phyloP scores from a whole-genome alignment of 2,329 filamentous ascomycete genomes.

The Pseudogymnoascus sp. region DNA sequence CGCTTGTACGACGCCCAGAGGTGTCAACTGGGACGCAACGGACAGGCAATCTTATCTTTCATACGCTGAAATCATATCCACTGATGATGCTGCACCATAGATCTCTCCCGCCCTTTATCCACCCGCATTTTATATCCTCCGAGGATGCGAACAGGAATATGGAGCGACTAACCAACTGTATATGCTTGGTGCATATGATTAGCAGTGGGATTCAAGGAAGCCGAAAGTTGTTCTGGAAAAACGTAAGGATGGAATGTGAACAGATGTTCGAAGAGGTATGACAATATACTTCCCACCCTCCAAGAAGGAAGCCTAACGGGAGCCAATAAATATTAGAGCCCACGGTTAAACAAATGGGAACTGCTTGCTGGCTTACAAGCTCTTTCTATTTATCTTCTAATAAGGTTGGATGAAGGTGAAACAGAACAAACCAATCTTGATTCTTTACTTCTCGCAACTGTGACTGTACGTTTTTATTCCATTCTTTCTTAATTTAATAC shows the following conservation, averaged over 20 bases:
- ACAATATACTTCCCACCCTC: constrained; percentile 11
- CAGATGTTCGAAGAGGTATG: constrained; percentile 31
- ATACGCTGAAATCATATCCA: constrained; percentile 37
- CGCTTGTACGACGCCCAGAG: constrained; percentile 26
- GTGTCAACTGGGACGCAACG: constrained; percentile 26
- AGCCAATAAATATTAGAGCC: constrained; percentile 23
- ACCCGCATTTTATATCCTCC: constrained; percentile 27
- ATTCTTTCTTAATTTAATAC: constrained; percentile 2
- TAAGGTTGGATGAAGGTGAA: constrained; percentile 38
- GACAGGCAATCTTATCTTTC: constrained; percentile 32
- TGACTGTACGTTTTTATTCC: constrained; percentile 27
- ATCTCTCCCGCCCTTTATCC: constrained; percentile 38
- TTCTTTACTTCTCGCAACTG: constrained; percentile 29
- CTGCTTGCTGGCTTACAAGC: constrained; percentile 38
- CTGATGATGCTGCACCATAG: constrained; percentile 33
- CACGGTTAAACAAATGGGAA: constrained; percentile 31
- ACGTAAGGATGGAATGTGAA: constrained; percentile 38
- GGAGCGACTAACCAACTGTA: constrained; percentile 36
- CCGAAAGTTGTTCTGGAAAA: constrained; percentile 39
- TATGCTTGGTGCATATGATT: constrained; percentile 37
- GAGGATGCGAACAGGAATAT: constrained; percentile 22
- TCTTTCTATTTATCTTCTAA: constrained; percentile 37
- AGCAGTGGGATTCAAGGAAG: constrained; percentile 28
- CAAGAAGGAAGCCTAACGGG: neutral
- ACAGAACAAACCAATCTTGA: constrained; percentile 38